These are phyloP conservation scores for Quercus tomentella DNA, from an alignment of 331 rosid genomes.

Conservation along the genomic window DNA sequence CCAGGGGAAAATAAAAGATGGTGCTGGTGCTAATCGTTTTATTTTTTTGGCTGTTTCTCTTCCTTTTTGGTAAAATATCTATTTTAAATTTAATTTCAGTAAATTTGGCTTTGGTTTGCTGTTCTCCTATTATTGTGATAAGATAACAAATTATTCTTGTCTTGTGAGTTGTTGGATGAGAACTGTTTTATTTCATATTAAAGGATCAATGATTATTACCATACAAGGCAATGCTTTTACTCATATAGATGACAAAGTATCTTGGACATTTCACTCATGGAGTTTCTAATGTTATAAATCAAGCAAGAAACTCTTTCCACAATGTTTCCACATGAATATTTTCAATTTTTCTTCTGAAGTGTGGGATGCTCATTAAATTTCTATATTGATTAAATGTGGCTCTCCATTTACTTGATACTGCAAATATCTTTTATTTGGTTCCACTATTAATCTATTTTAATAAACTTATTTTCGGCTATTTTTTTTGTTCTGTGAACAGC, in stretches of 20 bases:
- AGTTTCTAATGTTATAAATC: not conserved
- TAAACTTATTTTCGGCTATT: not conserved
- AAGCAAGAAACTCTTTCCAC: not conserved
- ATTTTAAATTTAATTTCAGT: not conserved
- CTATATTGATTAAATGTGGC: not conserved
- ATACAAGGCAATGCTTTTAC: not conserved
- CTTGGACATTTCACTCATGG: not conserved
- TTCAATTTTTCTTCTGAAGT: not conserved
- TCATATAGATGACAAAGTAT: not conserved
- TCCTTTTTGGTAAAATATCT: not conserved
- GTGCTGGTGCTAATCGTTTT: not conserved
- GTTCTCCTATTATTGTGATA: no score
- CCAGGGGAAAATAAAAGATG: not conserved
- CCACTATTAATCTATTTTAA: not conserved
- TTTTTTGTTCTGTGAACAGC: slow-evolving; percentile 50
- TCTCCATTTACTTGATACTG: not conserved
- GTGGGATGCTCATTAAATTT: not conserved
- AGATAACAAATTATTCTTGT: not conserved
- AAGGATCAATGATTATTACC: not conserved
- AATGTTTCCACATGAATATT: not conserved
- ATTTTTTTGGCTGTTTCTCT: not conserved
- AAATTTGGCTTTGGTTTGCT: not conserved
- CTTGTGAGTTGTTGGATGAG: not conserved
- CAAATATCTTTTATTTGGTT: slow-evolving; percentile 2
- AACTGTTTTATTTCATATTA: not conserved